Evolutionary conservation across 257 asterid species (phyloP), one percentile per base, ranked within the genome.

Genomic region (Solanum pinnatisectum): DNA sequence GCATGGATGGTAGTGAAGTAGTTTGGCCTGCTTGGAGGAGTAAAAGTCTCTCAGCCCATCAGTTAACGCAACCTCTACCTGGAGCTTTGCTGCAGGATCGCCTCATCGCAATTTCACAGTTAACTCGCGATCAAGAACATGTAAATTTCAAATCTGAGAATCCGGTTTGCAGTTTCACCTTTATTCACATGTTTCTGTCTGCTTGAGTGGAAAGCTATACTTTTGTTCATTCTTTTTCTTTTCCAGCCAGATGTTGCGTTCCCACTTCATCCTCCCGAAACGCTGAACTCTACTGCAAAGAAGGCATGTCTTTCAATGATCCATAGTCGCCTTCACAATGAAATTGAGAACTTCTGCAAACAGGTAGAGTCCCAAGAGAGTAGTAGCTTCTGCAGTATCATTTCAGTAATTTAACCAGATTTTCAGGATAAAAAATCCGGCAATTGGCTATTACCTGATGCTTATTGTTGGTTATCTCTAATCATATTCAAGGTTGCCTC

Each of bases 1-100:
- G 96, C 27, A 87, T 95, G 94, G 98, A 94, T 94, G 97, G 98
- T 89, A 94, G 93, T 92, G 99, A 96, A 90, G 95, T 96, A 40
- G 94, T 96, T 88, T 97, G 99, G 99, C 98, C 99, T 87, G 90
- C 99, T 89, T 97, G 99, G 99, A 96, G 98, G 92, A 96, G 93
- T 88, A 96, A 97, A 92, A 89, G 94, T 91, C 95, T 96, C 88
- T 92, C 98, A 83, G 94, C 95, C 73, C 95, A 91, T 88, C 97
- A 96, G 88, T 89, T 97, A 90, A 88, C 98, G 1, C 99, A 96
- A 88, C 99, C 99, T 93, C 93, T 97, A 71, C 94, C 97, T 59
- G 98, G 97, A 91, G 91, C 98, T 74, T 91, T 97, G 93, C 93
- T 97, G 89, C 99, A 97, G 94, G 99, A 96, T 91, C 98, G 96